Base-by-base conservation (phyloP, 805 yeast species). In the Metschnikowia vanudenii region DNA sequence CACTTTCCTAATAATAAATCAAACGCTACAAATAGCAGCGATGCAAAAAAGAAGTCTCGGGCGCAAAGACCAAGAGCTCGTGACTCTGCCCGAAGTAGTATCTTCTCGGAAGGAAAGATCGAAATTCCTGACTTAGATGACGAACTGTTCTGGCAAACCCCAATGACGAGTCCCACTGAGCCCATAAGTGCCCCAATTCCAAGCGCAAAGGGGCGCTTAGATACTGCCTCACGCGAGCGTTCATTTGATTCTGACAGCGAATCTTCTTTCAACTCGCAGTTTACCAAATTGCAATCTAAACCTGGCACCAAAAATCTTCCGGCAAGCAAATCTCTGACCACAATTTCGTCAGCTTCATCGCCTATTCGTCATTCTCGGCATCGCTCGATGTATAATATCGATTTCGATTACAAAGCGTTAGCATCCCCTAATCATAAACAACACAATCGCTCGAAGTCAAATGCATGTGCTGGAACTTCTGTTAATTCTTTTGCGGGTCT, bases 41-140 rank as follows among this genome's bases (percentile, higher is more conserved):
- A 41, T 3, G 50, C 47, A 11, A 43, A 40, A n/a, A 26, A 20
- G 32, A 51, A 43, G 32, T 32, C 42, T 5, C 28, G n/a, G 33
- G 17, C 10, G 13, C 37, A 42, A 12, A 29, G 26, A 9, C 42
- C 54, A 17, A 46, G 54, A 22, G 43, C 34, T 39, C 20, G 54
- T 55, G 45, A 48, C 39, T 31, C 46, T 19, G 26, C 46, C 54
- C 11, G 41, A 37, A 16, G 44, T 29, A 41, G 45, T 30, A 43
- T 44, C 10, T 43, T 42, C n/a, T 47, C 56, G 3, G 45, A 53
- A 13, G 76, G 75, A 4, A 73, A 69, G 42, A 73, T 73, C 17
- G 73, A 71, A 45, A 73, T 73, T 18, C 76, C 77, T 0, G 69
- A 70, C 39, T 57, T 71, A 20, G 58, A 58, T 26, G 67, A 64